Conservation (phyloP, 2,329 filamentous ascomycete species). For the Macroventuria anomochaeta region DNA sequence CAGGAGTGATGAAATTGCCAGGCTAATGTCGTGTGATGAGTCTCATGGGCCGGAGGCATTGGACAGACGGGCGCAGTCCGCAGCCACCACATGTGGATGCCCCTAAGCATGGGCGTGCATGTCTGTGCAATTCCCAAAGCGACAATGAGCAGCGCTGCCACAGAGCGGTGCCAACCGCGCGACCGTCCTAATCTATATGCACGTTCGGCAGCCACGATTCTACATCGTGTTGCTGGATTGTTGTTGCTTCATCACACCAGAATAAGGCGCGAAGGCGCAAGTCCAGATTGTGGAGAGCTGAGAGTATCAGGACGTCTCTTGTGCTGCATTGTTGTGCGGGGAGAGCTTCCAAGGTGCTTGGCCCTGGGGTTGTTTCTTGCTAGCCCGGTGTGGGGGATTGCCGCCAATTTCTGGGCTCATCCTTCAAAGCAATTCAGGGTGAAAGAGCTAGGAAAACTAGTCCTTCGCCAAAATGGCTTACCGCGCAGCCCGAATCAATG, state of each 20-base stretch:
- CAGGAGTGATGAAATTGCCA: neutral
- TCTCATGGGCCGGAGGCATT: conserved; percentile 16
- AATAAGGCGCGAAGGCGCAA: neutral
- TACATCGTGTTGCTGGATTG: neutral
- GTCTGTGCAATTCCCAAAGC: conserved; percentile 25
- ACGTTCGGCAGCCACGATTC: conserved; percentile 6
- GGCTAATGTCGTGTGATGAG: conserved; percentile 24
- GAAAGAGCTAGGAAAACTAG: neutral
- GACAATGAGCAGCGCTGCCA: conserved; percentile 24
- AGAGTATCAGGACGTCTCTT: conserved; percentile 5
- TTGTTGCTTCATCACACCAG: neutral
- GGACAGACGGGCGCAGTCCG: conserved; percentile 6
- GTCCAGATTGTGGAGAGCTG: neutral
- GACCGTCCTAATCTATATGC: conserved; percentile 14
- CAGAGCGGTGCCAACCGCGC: conserved; percentile 25
- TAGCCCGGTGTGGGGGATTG: conserved; percentile 32
- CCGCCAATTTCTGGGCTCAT: conserved; percentile 17
- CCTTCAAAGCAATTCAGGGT: conserved; percentile 4
- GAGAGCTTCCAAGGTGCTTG: conserved; percentile 9
- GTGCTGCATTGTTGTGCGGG: conserved; percentile 23
- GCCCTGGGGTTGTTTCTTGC: conserved; percentile 10
- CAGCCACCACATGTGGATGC: conserved; percentile 32
- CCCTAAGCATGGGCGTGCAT: conserved; percentile 16
- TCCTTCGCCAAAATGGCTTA: neutral
- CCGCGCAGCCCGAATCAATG: conserved; percentile 1